Percentiles rank a stretch among this genome's conserved stretches.
Evolutionary conservation across 257 asterid species (phyloP).

Genomic region (Penstemon eatonii): DNA sequence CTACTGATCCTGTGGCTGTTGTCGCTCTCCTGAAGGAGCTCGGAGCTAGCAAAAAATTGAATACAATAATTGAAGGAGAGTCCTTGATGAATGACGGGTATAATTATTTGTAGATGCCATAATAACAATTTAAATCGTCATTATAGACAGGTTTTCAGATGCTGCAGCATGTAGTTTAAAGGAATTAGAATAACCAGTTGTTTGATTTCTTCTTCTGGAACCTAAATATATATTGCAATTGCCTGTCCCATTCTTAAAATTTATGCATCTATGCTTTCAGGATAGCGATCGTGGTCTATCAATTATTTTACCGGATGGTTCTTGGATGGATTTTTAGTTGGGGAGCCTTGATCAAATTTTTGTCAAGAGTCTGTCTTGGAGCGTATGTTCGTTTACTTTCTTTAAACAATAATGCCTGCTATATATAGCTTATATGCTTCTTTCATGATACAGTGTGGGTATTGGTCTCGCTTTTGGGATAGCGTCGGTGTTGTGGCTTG

Average conservation of each 20-base stretch:
- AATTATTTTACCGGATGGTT: conserved; percentile 81
- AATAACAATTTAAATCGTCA: conserved; percentile 12
- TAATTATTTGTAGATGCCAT: conserved; percentile 10
- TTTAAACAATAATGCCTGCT: conserved; percentile 19
- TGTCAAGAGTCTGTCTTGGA: conserved; percentile 79
- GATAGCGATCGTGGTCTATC: conserved; percentile 94
- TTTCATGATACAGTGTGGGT: conserved; percentile 61
- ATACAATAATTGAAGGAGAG: conserved; percentile 97
- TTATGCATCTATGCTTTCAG: conserved; percentile 49
- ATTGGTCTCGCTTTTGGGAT: conserved; percentile 88
- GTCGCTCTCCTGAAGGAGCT: conserved; percentile 94
- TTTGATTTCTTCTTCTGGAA: conserved; percentile 21
- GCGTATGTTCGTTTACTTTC: conserved; percentile 67
- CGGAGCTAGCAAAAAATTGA: conserved; percentile 93
- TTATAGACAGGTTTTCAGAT: conserved; percentile 3
- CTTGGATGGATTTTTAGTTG: conserved; percentile 72
- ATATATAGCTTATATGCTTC: conserved; percentile 33
- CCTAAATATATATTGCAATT: conserved; percentile 10
- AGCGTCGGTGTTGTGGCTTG: conserved; percentile 88
- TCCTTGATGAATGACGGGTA: conserved; percentile 99
- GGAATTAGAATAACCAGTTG: not conserved
- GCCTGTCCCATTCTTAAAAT: conserved; percentile 13
- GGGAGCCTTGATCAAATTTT: conserved; percentile 68
- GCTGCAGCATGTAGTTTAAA: conserved; percentile 25
- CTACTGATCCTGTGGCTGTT: conserved; percentile 99